Evolutionary conservation across 2,329 filamentous ascomycete genomes (phyloP), one percentile per base, ranked within the genome.

Genomic region (Fusarium devonianum): DNA sequence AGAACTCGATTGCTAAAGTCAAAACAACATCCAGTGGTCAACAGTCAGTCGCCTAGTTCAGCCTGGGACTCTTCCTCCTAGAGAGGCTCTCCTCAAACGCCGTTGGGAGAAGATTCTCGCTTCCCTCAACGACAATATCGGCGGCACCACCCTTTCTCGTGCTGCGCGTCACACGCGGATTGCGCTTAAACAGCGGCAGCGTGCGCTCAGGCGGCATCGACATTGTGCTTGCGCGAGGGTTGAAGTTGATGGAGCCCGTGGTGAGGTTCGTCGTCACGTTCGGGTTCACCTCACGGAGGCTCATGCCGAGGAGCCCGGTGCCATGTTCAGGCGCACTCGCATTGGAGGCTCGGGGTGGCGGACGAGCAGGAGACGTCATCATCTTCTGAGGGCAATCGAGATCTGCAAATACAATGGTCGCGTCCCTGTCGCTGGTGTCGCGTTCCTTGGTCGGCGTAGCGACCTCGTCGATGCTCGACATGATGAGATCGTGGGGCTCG

Each of bases 281-380:
- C 23, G 79, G 79, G 64, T 83, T 79, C 25, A 84, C 74, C 65
- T 84, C 82, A 29, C 81, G 78, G 35, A 84, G 74, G 56, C 79
- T 81, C 68, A 70, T 74, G 50, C 69, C 70, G 3, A 62, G 29
- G 19, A 74, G 60, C 11, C 69, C 67, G 56, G 62, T 68, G 17
- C 56, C 60, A n/a, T 61, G 57, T 6, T 71, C 69, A 13, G 56
- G 44, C 22, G 52, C 54, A 49, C 63, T 65, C 33, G 50, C 56
- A 39, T 41, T 67, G 18, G 66, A 67, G 36, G 59, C 51, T 6
- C 72, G 71, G 30, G 61, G 48, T 23, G 64, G 67, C 14, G 69
- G 62, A n/a, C 72, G 71, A 8, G 53, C 49, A 13, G 67, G 69
- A 8, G 69, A 67, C 7, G 62, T 65, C 54, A 65, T 64, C 53